phyloP scores from a whole-genome alignment of 805 yeast species.

The Cyberlindnera euphorbiiphila region DNA sequence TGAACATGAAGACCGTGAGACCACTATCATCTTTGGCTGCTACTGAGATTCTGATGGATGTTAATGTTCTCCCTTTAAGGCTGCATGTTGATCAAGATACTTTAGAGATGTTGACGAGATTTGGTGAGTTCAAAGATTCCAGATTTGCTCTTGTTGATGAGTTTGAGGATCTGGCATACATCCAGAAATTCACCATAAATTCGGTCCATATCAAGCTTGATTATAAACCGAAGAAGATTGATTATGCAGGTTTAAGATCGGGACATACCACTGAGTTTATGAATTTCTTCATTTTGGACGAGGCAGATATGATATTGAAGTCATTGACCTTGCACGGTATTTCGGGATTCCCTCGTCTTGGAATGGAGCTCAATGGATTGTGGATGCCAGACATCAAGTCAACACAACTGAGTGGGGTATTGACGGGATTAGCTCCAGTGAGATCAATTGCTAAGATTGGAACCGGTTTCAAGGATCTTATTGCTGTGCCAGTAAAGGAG shows the following conservation, averaged over 20 bases:
- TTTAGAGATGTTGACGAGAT: slow-evolving; percentile 74
- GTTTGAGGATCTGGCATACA: slow-evolving; percentile 59
- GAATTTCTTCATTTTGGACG: slow-evolving; percentile 87
- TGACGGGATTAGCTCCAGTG: slow-evolving; percentile 83
- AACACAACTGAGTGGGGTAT: slow-evolving; percentile 76
- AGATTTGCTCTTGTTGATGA: slow-evolving; percentile 59
- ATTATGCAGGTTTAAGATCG: slow-evolving; percentile 77
- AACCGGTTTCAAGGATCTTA: slow-evolving; percentile 68
- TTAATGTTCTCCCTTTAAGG: slow-evolving; percentile 66
- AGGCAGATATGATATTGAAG: slow-evolving; percentile 66
- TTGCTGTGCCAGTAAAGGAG: slow-evolving; percentile 70
- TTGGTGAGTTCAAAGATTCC: slow-evolving; percentile 72
- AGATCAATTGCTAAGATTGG: slow-evolving; percentile 75
- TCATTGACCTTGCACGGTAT: slow-evolving; percentile 68
- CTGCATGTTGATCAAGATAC: slow-evolving; percentile 93
- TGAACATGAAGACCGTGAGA: slow-evolving; percentile 53
- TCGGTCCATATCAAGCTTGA: slow-evolving; percentile 66
- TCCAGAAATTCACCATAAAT: slow-evolving; percentile 64
- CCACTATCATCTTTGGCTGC: slow-evolving; percentile 65
- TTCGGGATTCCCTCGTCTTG: slow-evolving; percentile 64
- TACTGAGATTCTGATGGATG: slow-evolving; percentile 55
- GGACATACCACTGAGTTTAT: slow-evolving; percentile 85
- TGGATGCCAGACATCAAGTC: slow-evolving; percentile 88
- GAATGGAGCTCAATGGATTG: slow-evolving; percentile 50
- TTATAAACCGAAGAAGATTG: slow-evolving; percentile 87